These are phyloP conservation scores for Aspergillus texensis DNA, from an alignment of 2,329 filamentous ascomycete species.

Conservation along the genomic window DNA sequence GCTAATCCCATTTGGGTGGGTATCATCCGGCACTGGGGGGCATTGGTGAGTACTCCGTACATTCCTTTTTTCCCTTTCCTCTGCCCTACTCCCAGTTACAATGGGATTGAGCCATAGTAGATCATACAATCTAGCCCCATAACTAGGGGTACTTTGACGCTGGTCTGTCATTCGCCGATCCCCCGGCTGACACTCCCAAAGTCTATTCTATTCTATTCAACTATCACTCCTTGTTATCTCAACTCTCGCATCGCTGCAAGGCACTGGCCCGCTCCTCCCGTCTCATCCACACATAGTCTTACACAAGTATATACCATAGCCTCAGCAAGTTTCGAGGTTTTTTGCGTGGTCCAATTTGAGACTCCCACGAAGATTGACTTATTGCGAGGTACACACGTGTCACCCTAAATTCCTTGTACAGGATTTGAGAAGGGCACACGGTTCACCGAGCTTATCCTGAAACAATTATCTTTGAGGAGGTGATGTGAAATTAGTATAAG, in stretches of 20 bases:
- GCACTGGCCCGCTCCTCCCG: neutral
- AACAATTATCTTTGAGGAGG: too few relatives aligned
- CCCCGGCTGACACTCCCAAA: neutral
- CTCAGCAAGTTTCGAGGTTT: neutral
- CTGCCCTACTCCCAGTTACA: neutral
- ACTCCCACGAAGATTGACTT: neutral
- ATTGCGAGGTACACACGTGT: slow-evolving; percentile 1
- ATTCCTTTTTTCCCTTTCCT: neutral
- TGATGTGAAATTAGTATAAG: too few relatives aligned
- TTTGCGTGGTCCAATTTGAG: neutral
- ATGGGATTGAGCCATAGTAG: neutral
- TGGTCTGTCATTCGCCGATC: neutral
- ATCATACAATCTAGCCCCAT: neutral
- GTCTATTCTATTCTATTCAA: neutral
- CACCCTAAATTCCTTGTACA: neutral
- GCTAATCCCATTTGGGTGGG: neutral
- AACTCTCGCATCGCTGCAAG: neutral
- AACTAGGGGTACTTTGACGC: neutral
- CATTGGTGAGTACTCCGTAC: too few relatives aligned
- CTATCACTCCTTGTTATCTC: neutral
- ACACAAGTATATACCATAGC: neutral
- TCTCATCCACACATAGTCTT: neutral
- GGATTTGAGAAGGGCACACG: too few relatives aligned
- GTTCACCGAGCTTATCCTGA: too few relatives aligned
- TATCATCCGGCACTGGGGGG: neutral